Conservation (phyloP, 495 filamentous ascomycete genomes). For the Tuber indicum region DNA sequence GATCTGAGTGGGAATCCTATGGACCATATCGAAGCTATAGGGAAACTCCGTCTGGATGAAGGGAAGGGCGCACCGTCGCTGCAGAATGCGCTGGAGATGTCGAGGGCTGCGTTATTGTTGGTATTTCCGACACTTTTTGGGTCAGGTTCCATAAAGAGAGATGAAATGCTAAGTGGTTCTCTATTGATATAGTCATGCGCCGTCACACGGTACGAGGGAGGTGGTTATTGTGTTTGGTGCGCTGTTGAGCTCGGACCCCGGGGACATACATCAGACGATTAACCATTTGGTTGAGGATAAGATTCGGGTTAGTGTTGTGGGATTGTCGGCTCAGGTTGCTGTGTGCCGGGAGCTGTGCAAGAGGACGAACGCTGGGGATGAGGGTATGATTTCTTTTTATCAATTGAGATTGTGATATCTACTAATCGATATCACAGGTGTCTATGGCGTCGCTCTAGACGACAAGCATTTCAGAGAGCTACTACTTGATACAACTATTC, state of each 20-base stretch:
- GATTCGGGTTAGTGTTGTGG: slow-evolving; percentile 80
- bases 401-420: slow-evolving; percentile 2
- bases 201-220: slow-evolving; percentile 86
- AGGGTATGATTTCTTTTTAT: slow-evolving; percentile 43
- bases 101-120: slow-evolving; percentile 75
- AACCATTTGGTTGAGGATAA: slow-evolving; percentile 64
- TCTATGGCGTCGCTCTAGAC: slow-evolving; percentile 77
- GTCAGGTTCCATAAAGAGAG: slow-evolving; percentile 7
- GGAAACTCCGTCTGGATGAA: slow-evolving; percentile 64
- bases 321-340: slow-evolving; percentile 80
- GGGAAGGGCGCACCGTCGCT: slow-evolving; percentile 82
- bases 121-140: slow-evolving; percentile 40
- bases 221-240: slow-evolving; percentile 88
- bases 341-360: slow-evolving; percentile 86
- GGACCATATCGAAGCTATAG: slow-evolving; percentile 74
- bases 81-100: slow-evolving; percentile 95
- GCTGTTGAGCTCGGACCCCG: slow-evolving; percentile 79
- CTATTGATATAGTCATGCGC: slow-evolving; percentile 60
- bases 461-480: slow-evolving; percentile 84
- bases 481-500: slow-evolving; percentile 80
- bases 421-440: slow-evolving; percentile 20
- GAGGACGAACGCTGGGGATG: slow-evolving; percentile 74
- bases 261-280: slow-evolving; percentile 92
- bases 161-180: slow-evolving; percentile 21
- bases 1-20: slow-evolving; percentile 86